Conservation (phyloP, 78 protist species). For the Dictyostelium brefeldianum region DNA sequence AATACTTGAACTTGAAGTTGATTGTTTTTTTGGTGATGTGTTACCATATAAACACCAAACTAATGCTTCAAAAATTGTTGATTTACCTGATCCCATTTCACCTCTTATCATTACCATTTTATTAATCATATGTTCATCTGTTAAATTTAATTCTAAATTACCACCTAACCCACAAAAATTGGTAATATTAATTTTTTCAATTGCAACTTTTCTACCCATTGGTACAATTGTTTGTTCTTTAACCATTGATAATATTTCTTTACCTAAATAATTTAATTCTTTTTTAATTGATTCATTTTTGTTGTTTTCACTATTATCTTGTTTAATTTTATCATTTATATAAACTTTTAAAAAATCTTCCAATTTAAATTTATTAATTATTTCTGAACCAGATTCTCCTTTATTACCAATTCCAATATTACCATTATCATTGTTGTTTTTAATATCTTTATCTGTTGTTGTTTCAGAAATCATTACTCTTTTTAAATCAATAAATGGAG, state of each 20-base stretch:
- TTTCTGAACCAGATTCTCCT: background rate
- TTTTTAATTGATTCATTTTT: background rate
- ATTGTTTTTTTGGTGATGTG: slow-evolving; percentile 57
- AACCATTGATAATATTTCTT: slow-evolving; percentile 2
- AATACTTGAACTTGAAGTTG: slow-evolving; percentile 14
- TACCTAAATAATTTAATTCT: slow-evolving; percentile 5
- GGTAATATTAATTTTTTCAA: slow-evolving; percentile 3
- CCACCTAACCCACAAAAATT: slow-evolving; percentile 40
- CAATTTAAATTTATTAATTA: background rate
- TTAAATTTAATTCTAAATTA: slow-evolving; percentile 4
- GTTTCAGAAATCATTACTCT: slow-evolving; percentile 38
- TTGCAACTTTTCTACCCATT: slow-evolving; percentile 53
- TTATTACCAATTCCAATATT: background rate
- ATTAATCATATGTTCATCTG: background rate
- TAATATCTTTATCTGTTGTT: background rate
- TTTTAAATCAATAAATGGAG: slow-evolving; percentile 26
- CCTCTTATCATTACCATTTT: slow-evolving; percentile 61
- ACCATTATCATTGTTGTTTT: background rate
- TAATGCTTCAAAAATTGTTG: slow-evolving; percentile 56
- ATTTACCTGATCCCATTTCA: slow-evolving; percentile 62
- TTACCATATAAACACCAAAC: slow-evolving; percentile 68
- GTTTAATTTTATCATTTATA: slow-evolving; percentile 4
- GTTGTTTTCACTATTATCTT: background rate
- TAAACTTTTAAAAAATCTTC: slow-evolving; percentile 58
- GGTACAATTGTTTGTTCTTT: slow-evolving; percentile 54